Percentiles rank a stretch among this genome's conserved stretches.
These are phyloP conservation scores for Penicillium sp. DNA, from an alignment of 2,329 filamentous ascomycete species.

Conservation along the genomic window DNA sequence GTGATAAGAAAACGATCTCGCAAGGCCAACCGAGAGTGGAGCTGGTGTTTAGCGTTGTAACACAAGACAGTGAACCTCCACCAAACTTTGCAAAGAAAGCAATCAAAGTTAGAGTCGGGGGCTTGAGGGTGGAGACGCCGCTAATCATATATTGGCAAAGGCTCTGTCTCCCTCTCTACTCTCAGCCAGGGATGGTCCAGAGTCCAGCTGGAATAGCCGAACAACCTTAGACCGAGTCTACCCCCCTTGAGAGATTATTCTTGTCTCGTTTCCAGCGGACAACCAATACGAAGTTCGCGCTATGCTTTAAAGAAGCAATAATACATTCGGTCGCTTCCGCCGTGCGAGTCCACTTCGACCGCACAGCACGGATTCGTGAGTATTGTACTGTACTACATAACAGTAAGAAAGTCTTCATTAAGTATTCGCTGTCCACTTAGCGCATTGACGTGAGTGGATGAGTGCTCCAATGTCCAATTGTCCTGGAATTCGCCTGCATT, in stretches of 20 bases:
- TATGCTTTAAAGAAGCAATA: background rate
- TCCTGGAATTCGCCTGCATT: background rate
- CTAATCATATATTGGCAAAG: slow-evolving; percentile 1
- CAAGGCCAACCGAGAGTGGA: background rate
- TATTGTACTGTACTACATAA: too few relatives aligned
- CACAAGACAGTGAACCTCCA: background rate
- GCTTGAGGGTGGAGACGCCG: background rate
- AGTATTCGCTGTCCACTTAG: background rate
- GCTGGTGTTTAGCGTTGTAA: slow-evolving; percentile 2
- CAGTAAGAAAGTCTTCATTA: background rate
- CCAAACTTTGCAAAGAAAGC: background rate
- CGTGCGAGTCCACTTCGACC: background rate
- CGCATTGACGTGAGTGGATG: background rate
- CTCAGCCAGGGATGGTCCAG: background rate
- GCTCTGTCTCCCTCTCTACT: background rate
- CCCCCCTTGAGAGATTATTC: background rate
- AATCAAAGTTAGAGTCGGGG: background rate
- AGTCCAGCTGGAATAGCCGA: background rate
- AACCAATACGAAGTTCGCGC: background rate
- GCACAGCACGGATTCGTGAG: too few relatives aligned
- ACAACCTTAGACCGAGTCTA: too few relatives aligned
- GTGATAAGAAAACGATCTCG: background rate
- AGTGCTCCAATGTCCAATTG: background rate
- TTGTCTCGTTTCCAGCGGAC: background rate
- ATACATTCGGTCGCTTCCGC: background rate